Percentiles rank a stretch among this genome's conserved stretches.
Evolutionary conservation across 176 grass and related monocot species (phyloP).

Genomic region (Oryza officinalis): DNA sequence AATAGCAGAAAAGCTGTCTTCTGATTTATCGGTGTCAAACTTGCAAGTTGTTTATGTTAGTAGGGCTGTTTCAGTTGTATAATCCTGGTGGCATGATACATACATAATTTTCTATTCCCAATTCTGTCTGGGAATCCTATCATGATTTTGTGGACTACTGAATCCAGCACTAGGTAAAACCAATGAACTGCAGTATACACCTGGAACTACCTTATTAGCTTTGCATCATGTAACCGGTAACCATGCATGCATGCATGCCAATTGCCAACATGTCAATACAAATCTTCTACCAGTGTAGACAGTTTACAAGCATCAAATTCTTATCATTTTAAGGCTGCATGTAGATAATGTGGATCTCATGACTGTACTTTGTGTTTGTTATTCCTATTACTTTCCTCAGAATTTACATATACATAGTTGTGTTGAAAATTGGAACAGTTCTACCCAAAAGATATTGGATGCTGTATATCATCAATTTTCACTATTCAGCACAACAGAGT

Average conservation of each 20-base stretch:
- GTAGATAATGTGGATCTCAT: slow-evolving; percentile 20
- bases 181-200: slow-evolving; percentile 4
- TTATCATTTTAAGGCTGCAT: slow-evolving; percentile 24
- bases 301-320: neutral
- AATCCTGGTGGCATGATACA: slow-evolving; percentile 1
- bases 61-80: neutral
- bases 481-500: neutral
- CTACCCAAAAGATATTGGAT: neutral
- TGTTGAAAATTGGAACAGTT: neutral
- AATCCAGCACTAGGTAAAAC: neutral
- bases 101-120: neutral
- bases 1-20: slow-evolving; percentile 13
- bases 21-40: slow-evolving; percentile 23
- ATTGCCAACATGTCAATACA: neutral
- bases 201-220: neutral
- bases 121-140: neutral
- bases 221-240: slow-evolving; percentile 14
- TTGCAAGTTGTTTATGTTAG: slow-evolving; percentile 15
- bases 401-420: slow-evolving; percentile 7
- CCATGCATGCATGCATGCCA: slow-evolving; percentile 17
- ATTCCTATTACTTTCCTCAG: neutral
- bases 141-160: neutral
- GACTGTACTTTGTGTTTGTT: slow-evolving; percentile 16
- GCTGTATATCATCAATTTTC: neutral
- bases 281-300: slow-evolving; percentile 11